phyloP scores from a whole-genome alignment of 1,284 basidiomycete genomes.

The Flammula alnicola region DNA sequence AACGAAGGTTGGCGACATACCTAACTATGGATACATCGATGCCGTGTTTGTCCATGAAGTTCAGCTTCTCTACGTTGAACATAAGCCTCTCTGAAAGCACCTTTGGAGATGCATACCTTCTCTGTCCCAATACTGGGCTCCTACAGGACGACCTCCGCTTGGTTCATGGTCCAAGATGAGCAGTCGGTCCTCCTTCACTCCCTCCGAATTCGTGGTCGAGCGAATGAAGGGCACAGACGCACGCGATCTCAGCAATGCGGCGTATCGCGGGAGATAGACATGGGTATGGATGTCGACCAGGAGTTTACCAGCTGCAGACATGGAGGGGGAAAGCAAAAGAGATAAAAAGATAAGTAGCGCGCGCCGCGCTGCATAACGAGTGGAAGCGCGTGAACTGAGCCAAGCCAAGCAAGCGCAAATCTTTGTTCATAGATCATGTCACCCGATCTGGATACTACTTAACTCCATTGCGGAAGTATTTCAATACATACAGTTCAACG shows the following conservation, averaged over 20 bases:
- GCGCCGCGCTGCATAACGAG: not conserved
- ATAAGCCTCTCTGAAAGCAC: conserved; percentile 9
- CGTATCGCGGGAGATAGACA: conserved; percentile 79
- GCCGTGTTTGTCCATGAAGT: conserved; percentile 78
- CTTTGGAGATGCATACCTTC: conserved; percentile 32
- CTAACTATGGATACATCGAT: conserved; percentile 75
- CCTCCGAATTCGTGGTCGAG: conserved; percentile 47
- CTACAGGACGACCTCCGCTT: conserved; percentile 66
- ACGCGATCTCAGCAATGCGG: conserved; percentile 64
- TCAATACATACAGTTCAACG: too few relatives aligned
- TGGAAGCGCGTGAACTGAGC: not conserved
- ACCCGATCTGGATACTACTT: conserved; percentile 7
- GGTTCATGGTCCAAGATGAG: conserved; percentile 80
- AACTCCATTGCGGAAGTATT: conserved; percentile 15
- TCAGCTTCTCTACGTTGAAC: conserved; percentile 57
- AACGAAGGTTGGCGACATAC: conserved; percentile 35
- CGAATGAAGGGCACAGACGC: conserved; percentile 70
- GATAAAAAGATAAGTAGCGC: conserved; percentile 4
- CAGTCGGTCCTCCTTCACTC: conserved; percentile 63
- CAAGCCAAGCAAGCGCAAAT: conserved; percentile 16
- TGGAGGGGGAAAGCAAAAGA: conserved; percentile 14
- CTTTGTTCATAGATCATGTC: conserved; percentile 8
- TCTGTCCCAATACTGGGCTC: conserved; percentile 79
- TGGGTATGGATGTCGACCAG: conserved; percentile 84
- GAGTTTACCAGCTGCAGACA: conserved; percentile 37